phyloP scores from a whole-genome alignment of 1,284 basidiomycete species.

The Cerrena zonata region DNA sequence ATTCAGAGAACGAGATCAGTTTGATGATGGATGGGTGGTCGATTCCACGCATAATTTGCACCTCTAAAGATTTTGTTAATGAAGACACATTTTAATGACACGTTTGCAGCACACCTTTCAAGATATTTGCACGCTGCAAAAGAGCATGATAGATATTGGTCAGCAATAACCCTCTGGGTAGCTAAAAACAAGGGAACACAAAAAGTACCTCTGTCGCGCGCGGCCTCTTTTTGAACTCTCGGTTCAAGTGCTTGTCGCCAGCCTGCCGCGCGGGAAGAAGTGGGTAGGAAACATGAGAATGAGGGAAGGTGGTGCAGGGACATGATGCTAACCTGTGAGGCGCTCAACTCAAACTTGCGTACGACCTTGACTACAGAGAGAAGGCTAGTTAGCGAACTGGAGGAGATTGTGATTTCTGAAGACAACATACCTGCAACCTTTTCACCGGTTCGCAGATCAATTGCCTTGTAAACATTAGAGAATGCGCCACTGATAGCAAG shows the following conservation, averaged over 20 bases:
- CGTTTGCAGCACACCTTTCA: constrained; percentile 64
- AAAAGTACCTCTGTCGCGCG: constrained; percentile 86
- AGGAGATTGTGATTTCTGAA: constrained; percentile 4
- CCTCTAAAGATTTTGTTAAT: constrained; percentile 54
- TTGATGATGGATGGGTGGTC: constrained; percentile 89
- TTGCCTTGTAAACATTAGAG: constrained; percentile 94
- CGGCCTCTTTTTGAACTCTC: constrained; percentile 91
- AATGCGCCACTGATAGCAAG: constrained; percentile 76
- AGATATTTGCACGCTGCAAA: constrained; percentile 87
- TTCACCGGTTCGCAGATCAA: constrained; percentile 70
- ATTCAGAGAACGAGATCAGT: constrained; percentile 85
- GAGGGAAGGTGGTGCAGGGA: constrained; percentile 28
- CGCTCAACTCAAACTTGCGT: constrained; percentile 92
- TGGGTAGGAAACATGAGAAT: constrained; percentile 18
- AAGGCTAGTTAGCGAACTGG: neutral
- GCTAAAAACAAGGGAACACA: constrained; percentile 20
- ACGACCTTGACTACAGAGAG: constrained; percentile 81
- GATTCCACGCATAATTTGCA: constrained; percentile 97
- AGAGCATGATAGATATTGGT: constrained; percentile 20
- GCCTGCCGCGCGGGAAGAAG: constrained; percentile 45
- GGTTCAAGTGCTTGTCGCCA: constrained; percentile 87
- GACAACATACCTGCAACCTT: constrained; percentile 76
- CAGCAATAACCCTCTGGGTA: constrained; percentile 16
- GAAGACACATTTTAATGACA: constrained; percentile 1
- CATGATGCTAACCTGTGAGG: constrained; percentile 79